Evolutionary conservation across 1,139 yeast genomes (phyloP).

Genomic region (Yamadazyma dushanensis): DNA sequence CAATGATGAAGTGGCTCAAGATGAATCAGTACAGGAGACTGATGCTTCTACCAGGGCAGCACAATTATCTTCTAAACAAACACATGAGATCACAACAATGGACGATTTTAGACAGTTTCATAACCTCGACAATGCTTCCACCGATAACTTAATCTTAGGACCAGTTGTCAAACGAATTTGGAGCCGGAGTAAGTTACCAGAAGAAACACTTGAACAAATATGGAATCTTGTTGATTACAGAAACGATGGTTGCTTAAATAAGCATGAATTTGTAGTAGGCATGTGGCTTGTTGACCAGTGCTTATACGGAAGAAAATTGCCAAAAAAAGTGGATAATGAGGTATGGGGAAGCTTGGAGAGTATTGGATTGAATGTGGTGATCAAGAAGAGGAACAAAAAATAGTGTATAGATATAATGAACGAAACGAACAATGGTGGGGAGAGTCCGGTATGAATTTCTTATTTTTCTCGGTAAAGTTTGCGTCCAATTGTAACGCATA

Average conservation of each 20-base stretch:
- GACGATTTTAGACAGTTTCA: conserved; percentile 32
- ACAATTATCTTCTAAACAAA: conserved; percentile 27
- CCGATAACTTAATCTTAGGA: conserved; percentile 54
- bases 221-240: conserved; percentile 82
- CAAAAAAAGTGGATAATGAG: conserved; percentile 55
- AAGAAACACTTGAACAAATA: conserved; percentile 60
- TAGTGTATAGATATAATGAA: conserved; percentile 8
- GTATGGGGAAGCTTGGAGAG: conserved; percentile 70
- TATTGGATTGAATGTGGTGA: conserved; percentile 42
- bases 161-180: conserved; percentile 76
- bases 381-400: conserved; percentile 34
- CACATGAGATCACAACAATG: conserved; percentile 15
- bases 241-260: conserved; percentile 73
- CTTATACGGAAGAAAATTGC: conserved; percentile 88
- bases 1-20: conserved; percentile 5
- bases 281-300: conserved; percentile 97
- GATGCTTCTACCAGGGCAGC: conserved; percentile 34
- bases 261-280: conserved; percentile 84
- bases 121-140: conserved; percentile 29
- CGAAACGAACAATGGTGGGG: background rate
- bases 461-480: conserved; percentile 1
- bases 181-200: conserved; percentile 72
- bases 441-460: background rate
- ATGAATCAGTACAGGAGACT: conserved; percentile 9
- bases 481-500: background rate